Percentiles rank a stretch among this genome's conserved stretches.
These are phyloP conservation scores for Solanum lignicaule DNA, from an alignment of 257 asterid genomes.

Conservation along the genomic window DNA sequence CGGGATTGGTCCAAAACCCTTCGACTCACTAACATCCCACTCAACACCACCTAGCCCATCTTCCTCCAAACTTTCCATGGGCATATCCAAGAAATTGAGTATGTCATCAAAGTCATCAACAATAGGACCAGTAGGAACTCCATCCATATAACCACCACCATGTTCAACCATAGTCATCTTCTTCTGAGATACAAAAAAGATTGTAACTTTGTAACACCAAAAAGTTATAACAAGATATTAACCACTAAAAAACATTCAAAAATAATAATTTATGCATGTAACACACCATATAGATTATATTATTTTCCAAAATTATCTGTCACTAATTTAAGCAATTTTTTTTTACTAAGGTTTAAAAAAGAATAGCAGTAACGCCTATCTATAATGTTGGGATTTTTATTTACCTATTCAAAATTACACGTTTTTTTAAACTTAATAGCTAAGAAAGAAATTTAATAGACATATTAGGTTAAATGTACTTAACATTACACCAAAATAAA, in stretches of 20 bases:
- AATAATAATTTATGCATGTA: background rate
- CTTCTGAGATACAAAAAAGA: conserved; percentile 16
- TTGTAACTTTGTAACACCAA: background rate
- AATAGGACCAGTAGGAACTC: conserved; percentile 16
- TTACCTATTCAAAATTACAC: background rate
- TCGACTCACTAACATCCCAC: conserved; percentile 50
- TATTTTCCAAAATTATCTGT: background rate
- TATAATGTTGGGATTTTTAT: background rate
- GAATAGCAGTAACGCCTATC: background rate
- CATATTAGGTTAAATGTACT: background rate
- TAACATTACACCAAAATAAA: conserved; percentile 12
- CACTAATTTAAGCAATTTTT: background rate
- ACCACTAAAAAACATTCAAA: background rate
- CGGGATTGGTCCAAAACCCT: conserved; percentile 57
- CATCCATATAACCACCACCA: conserved; percentile 34
- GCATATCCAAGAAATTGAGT: conserved; percentile 49
- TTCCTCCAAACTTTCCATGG: conserved; percentile 54
- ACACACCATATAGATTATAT: background rate
- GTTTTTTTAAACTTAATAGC: background rate
- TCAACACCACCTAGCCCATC: conserved; percentile 34
- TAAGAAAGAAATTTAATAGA: conserved; percentile 5
- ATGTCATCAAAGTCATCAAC: conserved; percentile 29
- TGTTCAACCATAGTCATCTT: conserved; percentile 43
- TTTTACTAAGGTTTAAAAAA: background rate
- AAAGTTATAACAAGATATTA: background rate